Conservation (phyloP, 148 eudicot species). For the Polygonum aviculare region DNA sequence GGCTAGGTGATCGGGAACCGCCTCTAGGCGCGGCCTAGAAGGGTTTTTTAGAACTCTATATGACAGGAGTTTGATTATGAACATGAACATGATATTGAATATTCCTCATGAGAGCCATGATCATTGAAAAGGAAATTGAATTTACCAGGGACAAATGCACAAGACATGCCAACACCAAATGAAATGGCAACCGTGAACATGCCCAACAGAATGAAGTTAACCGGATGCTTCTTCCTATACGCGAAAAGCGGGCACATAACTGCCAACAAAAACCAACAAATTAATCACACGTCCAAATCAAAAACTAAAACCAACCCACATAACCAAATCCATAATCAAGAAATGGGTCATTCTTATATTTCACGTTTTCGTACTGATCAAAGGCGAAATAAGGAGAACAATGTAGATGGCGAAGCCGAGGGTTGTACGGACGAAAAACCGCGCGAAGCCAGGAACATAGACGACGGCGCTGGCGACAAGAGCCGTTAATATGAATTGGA, state of each 20-base stretch:
- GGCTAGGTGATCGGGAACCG: no score
- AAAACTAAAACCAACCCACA: neutral
- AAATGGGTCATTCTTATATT: neutral
- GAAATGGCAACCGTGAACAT: constrained; percentile 8
- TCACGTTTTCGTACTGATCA: constrained; percentile 22
- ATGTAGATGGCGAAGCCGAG: constrained; percentile 26
- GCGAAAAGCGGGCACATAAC: constrained; percentile 10
- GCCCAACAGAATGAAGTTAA: constrained; percentile 1
- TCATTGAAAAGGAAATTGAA: neutral
- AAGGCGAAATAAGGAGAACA: constrained; percentile 20
- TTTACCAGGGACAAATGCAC: constrained; percentile 8
- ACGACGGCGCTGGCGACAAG: constrained; percentile 26
- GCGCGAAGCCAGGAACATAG: constrained; percentile 17
- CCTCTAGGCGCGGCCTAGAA: no score
- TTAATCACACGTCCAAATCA: neutral
- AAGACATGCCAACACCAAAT: constrained; percentile 10
- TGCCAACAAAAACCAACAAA: neutral
- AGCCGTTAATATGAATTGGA: constrained; percentile 40
- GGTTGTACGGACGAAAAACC: constrained; percentile 16
- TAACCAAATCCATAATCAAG: neutral
- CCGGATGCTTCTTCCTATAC: constrained; percentile 8
- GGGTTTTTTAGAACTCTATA: no score
- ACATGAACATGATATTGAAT: no score
- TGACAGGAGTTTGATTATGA: no score
- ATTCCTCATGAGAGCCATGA: no score